phyloP scores from a whole-genome alignment of 495 filamentous ascomycete genomes.

The Barbatosphaeria neglecta region DNA sequence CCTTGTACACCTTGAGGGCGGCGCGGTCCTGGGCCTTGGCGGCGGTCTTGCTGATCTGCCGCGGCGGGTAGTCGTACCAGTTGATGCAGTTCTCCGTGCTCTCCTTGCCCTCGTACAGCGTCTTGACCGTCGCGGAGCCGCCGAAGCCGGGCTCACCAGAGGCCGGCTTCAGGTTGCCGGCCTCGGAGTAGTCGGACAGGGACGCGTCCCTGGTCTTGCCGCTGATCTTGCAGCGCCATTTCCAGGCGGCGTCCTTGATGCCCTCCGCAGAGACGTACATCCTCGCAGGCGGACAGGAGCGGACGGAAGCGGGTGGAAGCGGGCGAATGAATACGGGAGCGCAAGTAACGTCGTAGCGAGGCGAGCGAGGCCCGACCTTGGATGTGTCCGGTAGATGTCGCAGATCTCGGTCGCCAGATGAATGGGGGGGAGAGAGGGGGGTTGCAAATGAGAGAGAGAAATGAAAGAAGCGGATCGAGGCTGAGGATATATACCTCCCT shows the following conservation, averaged over 20 bases:
- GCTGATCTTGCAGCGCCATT: constrained; percentile 15
- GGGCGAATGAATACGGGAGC: no score
- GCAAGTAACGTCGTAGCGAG: no score
- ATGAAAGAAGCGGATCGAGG: no score
- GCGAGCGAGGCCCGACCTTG: no score
- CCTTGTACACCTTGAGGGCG: constrained; percentile 28
- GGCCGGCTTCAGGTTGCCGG: no score
- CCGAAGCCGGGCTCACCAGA: constrained; percentile 7
- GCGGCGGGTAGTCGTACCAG: constrained; percentile 28
- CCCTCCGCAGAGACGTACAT: neutral
- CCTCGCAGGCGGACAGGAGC: neutral
- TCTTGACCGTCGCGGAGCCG: constrained; percentile 10
- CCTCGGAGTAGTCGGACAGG: constrained; percentile 15
- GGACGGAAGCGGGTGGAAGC: neutral
- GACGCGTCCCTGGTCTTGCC: constrained; percentile 11
- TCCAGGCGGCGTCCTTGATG: constrained; percentile 12
- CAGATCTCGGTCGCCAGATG: no score
- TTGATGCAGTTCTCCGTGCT: constrained; percentile 10
- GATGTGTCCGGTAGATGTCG: no score
- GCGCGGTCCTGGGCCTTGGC: constrained; percentile 22
- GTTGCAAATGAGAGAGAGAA: no score
- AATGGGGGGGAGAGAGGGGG: no score
- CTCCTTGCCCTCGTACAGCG: constrained; percentile 18
- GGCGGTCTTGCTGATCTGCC: constrained; percentile 19
- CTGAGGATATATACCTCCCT: no score